These are phyloP conservation scores for Pulicaria dysenterica DNA, from an alignment of 129 eudicot species.

Conservation along the genomic window DNA sequence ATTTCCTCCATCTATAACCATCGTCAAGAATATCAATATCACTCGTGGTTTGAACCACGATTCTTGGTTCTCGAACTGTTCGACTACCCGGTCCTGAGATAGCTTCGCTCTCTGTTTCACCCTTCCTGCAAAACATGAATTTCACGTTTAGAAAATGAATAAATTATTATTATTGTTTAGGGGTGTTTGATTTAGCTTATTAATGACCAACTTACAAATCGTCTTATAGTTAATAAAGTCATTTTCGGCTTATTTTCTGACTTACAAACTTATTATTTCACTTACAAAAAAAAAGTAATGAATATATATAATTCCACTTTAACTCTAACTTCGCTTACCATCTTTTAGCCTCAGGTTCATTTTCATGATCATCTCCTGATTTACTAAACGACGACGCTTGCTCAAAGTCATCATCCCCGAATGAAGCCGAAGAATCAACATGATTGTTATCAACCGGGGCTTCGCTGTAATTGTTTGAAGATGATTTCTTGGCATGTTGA, in stretches of 20 bases:
- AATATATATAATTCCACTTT: no score
- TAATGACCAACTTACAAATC: no score
- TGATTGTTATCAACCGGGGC: constrained; percentile 42
- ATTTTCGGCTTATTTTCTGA: no score
- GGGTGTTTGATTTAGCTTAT: no score
- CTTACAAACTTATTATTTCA: no score
- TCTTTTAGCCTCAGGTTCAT: constrained; percentile 89
- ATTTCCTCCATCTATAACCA: constrained; percentile 97
- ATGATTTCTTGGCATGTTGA: constrained; percentile 71
- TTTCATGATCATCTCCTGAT: constrained; percentile 73
- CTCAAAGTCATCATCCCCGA: constrained; percentile 82
- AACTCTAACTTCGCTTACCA: constrained; percentile 48
- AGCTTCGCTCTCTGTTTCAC: constrained; percentile 83
- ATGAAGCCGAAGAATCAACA: constrained; percentile 66
- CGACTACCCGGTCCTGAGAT: constrained; percentile 75
- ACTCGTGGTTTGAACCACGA: constrained; percentile 93
- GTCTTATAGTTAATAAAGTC: no score
- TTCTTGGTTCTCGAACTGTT: constrained; percentile 83
- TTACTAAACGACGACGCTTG: constrained; percentile 74
- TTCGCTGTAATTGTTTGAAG: constrained; percentile 51
- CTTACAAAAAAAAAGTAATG: no score
- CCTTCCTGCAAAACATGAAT: constrained; percentile 62
- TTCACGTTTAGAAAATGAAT: background rate
- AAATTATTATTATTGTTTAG: background rate
- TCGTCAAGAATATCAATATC: constrained; percentile 96